phyloP scores from a whole-genome alignment of 805 yeast species.

The Wickerhamomyces silvicola region DNA sequence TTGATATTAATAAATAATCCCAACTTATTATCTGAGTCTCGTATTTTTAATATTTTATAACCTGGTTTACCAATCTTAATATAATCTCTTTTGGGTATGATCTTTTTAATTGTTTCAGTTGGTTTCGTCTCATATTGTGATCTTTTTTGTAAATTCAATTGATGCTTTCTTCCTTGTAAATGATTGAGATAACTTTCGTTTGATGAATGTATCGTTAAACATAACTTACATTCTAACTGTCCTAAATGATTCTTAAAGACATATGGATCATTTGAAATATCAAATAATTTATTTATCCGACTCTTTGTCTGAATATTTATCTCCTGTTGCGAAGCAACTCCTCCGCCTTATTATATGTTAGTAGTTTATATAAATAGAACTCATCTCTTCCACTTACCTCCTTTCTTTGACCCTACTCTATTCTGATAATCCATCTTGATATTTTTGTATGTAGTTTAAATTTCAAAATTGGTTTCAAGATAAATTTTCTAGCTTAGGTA shows the following conservation, averaged over 20 bases:
- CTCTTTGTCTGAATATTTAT: conserved; percentile 62
- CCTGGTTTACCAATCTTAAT: conserved; percentile 63
- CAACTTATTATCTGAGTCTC: conserved; percentile 51
- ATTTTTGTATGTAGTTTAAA: too few species aligned
- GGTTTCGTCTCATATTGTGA: conserved; percentile 27
- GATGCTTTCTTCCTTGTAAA: conserved; percentile 79
- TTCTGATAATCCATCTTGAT: conserved; percentile 88
- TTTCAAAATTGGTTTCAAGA: too few species aligned
- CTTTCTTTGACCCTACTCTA: conserved; percentile 85
- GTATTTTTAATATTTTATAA: conserved; percentile 58
- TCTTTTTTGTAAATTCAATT: conserved; percentile 61
- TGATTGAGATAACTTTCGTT: conserved; percentile 82
- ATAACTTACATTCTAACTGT: conserved; percentile 73
- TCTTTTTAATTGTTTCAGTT: conserved; percentile 1
- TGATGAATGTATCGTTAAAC: conserved; percentile 74
- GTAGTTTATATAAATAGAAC: not conserved
- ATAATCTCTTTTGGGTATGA: conserved; percentile 25
- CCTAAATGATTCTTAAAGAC: conserved; percentile 83
- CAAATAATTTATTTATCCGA: conserved; percentile 56
- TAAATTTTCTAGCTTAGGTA: too few species aligned
- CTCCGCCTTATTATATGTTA: conserved; percentile 41
- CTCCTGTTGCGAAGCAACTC: conserved; percentile 70
- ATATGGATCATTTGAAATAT: conserved; percentile 69
- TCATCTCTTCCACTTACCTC: conserved; percentile 31
- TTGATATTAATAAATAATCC: conserved; percentile 66